Conservation (phyloP, 164 flowering plant species). For the Sextonia rubra region DNA sequence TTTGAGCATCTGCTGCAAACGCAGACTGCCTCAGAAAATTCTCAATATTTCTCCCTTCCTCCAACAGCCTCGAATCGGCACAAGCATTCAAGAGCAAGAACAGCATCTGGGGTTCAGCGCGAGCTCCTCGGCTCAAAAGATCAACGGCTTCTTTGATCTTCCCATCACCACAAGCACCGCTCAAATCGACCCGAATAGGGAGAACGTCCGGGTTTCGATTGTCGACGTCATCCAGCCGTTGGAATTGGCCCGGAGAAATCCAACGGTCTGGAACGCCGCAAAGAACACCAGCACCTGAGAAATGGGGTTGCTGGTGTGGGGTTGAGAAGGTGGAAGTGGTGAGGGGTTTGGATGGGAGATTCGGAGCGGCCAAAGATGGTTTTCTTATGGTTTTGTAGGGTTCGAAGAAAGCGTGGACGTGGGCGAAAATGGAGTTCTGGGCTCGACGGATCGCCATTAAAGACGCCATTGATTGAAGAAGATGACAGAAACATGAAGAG, state of each 20-base stretch:
- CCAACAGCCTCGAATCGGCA: slow-evolving; percentile 37
- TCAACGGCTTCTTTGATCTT: slow-evolving; percentile 63
- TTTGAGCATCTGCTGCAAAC: slow-evolving; percentile 38
- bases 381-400: slow-evolving; percentile 1
- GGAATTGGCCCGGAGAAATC: slow-evolving; percentile 11
- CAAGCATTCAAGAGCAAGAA: slow-evolving; percentile 36
- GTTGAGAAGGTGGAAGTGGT: slow-evolving; percentile 27
- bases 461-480: not conserved
- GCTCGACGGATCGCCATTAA: slow-evolving; percentile 6
- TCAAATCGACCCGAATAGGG: slow-evolving; percentile 31
- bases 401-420: not conserved
- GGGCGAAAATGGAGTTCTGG: not conserved
- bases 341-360: slow-evolving; percentile 19
- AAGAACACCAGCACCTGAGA: slow-evolving; percentile 19
- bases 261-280: not conserved
- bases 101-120: slow-evolving; percentile 46
- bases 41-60: slow-evolving; percentile 62
- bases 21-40: slow-evolving; percentile 54
- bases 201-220: slow-evolving; percentile 10
- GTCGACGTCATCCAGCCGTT: slow-evolving; percentile 1
- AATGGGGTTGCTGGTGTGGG: slow-evolving; percentile 12
- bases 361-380: not conserved
- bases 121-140: slow-evolving; percentile 51
- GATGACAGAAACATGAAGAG: not conserved
- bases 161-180: slow-evolving; percentile 41